Percentiles rank a stretch among this genome's conserved stretches.
phyloP scores from a whole-genome alignment of 306 rosid genomes.

The Malus fusca region DNA sequence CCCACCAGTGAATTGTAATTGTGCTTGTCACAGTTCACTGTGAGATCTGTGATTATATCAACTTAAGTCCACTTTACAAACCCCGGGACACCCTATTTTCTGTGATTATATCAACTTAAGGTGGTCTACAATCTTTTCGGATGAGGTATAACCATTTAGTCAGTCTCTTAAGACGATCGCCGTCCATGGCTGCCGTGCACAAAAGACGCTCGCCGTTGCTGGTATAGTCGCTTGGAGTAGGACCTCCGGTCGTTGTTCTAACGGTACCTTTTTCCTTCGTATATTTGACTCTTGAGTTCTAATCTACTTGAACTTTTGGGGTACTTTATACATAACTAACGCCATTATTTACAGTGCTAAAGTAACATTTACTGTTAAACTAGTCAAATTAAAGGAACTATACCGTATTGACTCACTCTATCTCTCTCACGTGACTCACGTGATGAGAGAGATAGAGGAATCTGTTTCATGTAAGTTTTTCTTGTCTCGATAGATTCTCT shows the following conservation, averaged over 20 bases:
- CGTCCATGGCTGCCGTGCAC: neutral
- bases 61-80: neutral
- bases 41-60: neutral
- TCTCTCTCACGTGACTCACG: too few relatives aligned
- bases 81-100: conserved; percentile 8
- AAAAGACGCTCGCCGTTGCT: neutral
- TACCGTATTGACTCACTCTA: too few relatives aligned
- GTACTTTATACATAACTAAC: too few relatives aligned
- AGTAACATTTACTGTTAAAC: too few relatives aligned
- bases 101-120: neutral
- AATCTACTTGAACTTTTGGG: neutral
- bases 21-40: neutral
- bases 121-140: neutral
- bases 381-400: too few relatives aligned
- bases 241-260: neutral
- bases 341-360: too few relatives aligned
- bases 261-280: neutral
- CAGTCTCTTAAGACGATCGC: neutral
- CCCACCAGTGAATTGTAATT: neutral
- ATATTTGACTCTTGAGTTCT: neutral
- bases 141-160: neutral
- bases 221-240: neutral
- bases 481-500: too few relatives aligned
- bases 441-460: neutral
- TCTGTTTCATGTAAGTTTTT: too few relatives aligned